Base-by-base conservation (phyloP, 805 yeast species). In the Zygoascus biomembranicola region DNA sequence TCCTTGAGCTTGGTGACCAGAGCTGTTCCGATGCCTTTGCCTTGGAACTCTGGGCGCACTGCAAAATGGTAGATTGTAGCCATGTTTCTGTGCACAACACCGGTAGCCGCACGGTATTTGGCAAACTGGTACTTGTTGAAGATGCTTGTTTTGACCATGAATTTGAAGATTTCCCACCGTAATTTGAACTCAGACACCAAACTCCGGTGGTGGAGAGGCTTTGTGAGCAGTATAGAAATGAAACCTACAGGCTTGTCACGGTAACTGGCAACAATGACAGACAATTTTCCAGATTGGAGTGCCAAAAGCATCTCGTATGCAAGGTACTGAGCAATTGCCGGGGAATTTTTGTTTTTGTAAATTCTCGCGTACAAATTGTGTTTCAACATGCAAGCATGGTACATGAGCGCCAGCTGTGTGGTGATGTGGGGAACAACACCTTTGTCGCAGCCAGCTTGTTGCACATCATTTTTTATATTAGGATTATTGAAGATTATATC, bases 31-130 rank as follows among this genome's bases (percentile, higher is more conserved):
- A 46, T n/a, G 11, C 50, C 50, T 26, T 37, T 18, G 19, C 35
- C 13, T 45, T 51, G 54, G 44, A n/a, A 14, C 10, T 8, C 37
- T 2, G 50, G 54, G 16, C 16, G 28, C 31, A 51, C 51, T 8
- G 54, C 54, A 13, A 51, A 31, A 32, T 39, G 52, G 23, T 13
- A 26, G 19, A 49, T 42, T 10, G 26, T 19, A 42, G 8, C 19
- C 23, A 18, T 42, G 6, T 18, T 18, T 35, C 10, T 35, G 13
- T 16, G 44, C 20, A 42, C 2, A 18, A 42, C 44, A 10, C 44
- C 44, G 10, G 26, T 11, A 18, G 44, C 44, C 13, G 20, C 26
- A 19, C 26, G 20, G 16, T 42, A 42, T 18, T 19, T 42, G 11
- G 44, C 20, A 18, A 42, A 42, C 20, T 42, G 44, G 13, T 42